Base-by-base conservation (phyloP, 169 alveolate genomes). In the Plasmodium coatneyi region DNA sequence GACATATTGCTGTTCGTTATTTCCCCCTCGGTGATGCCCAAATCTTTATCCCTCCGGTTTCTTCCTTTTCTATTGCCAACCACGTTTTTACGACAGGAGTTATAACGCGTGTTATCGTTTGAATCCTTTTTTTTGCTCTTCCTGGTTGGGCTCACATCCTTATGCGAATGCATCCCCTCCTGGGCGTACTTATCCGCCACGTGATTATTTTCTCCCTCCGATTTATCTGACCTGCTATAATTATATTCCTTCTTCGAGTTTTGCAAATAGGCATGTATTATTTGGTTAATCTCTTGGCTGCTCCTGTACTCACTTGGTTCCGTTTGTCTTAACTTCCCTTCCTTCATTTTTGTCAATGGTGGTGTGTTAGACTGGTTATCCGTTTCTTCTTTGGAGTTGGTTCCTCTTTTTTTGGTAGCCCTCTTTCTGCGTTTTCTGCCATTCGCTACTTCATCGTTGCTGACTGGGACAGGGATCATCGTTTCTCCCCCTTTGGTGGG, bases 211-310 rank as follows among this genome's bases (percentile, higher is more conserved):
- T 30, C 39, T 52, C 28, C 19, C 12, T 60, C 28, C 19, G 41
- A 60, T 32, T 32, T 83, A 66, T 19, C 46, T 9, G 25, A 39
- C n/a, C 30, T 83, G 16, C 72, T 76, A 32, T 22, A 32, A 16
- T 86, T 78, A 86, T 86, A 76, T 9, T 36, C 86, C 16, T 32
- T 74, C 60, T 86, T 86, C 22, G 93, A 74, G 41, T 36, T 76
- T 49, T 76, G 79, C 46, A 74, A 22, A 86, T 86, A 86, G 39
- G 84, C 60, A 70, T 25, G 46, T 74, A 86, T 74, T 19, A 74
- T 22, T 7, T 86, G 81, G 30, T 86, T 70, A 86, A 49, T 56
- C 19, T 86, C 71, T 52, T 16, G 39, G 46, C 46, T 76, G 16
- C 36, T 83, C 49, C 39, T 83, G 32, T 36, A 43, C 16, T 28